A percentile compares a stretch with the other conserved stretches of the same genome.
Evolutionary conservation across 2,329 filamentous ascomycete genomes (phyloP).

Genomic region (Fusarium oxysporum): DNA sequence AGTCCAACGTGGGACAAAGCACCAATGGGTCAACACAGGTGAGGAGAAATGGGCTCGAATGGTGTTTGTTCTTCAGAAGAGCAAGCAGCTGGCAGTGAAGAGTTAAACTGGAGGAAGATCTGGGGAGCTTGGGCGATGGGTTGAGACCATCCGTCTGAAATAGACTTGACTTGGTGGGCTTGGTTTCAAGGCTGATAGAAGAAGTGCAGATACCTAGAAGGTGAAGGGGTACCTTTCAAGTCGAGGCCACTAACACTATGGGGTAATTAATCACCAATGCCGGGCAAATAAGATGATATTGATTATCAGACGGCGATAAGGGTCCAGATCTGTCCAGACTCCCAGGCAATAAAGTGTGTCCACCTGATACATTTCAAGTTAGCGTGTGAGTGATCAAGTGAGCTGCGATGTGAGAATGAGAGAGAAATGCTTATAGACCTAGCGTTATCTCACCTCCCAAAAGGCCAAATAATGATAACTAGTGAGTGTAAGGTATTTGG

Average conservation of each 20-base stretch:
- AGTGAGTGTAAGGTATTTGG: neutral
- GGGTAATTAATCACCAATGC: neutral
- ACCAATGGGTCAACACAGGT: conserved; percentile 63
- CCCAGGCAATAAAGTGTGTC: conserved; percentile 25
- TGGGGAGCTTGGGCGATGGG: conserved; percentile 18
- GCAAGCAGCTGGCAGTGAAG: conserved; percentile 22
- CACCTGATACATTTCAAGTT: conserved; percentile 29
- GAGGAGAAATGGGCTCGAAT: conserved; percentile 59
- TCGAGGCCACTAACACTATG: neutral
- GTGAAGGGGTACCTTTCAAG: neutral
- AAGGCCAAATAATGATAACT: neutral
- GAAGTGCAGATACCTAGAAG: neutral
- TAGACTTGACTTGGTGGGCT: neutral
- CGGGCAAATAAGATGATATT: conserved; percentile 2
- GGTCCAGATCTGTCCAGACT: conserved; percentile 16
- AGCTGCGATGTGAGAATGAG: neutral
- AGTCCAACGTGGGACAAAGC: conserved; percentile 67
- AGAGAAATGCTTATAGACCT: neutral
- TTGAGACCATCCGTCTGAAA: conserved; percentile 15
- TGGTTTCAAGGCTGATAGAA: neutral
- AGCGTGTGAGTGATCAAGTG: conserved; percentile 20
- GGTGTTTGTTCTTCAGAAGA: conserved; percentile 53
- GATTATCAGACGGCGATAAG: conserved; percentile 11
- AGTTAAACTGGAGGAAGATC: conserved; percentile 30
- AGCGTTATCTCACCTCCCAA: neutral